Evolutionary conservation across 2,329 filamentous ascomycete species (phyloP).

Genomic region (Cladophialophora yegresii): DNA sequence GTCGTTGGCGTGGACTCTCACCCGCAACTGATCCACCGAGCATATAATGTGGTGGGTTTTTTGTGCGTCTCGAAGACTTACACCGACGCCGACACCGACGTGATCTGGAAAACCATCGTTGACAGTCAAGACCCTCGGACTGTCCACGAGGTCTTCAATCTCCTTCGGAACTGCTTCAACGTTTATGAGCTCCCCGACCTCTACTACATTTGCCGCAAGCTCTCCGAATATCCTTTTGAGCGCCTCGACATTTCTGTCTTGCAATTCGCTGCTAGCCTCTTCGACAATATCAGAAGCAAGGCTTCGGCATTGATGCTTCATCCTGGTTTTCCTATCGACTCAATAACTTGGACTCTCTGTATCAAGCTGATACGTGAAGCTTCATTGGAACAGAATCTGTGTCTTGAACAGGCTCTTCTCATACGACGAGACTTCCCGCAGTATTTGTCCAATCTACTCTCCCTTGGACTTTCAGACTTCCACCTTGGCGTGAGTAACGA

Average conservation of each 20-base stretch:
- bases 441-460: slow-evolving; percentile 20
- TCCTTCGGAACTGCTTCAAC: slow-evolving; percentile 57
- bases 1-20: slow-evolving; percentile 89
- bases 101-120: slow-evolving; percentile 79
- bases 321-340: slow-evolving; percentile 18
- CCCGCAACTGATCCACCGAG: slow-evolving; percentile 80
- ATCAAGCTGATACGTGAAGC: slow-evolving; percentile 73
- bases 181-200: slow-evolving; percentile 48
- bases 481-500: slow-evolving; percentile 17
- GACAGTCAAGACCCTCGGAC: slow-evolving; percentile 81
- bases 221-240: slow-evolving; percentile 64
- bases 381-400: slow-evolving; percentile 57
- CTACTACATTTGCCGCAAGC: slow-evolving; percentile 70
- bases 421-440: slow-evolving; percentile 34
- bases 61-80: slow-evolving; percentile 78
- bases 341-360: slow-evolving; percentile 50
- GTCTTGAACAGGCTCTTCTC: slow-evolving; percentile 49
- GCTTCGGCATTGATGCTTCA: slow-evolving; percentile 5
- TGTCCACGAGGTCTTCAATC: slow-evolving; percentile 74
- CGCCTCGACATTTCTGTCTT: slow-evolving; percentile 64
- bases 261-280: slow-evolving; percentile 61
- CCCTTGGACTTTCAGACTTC: slow-evolving; percentile 21
- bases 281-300: slow-evolving; percentile 54
- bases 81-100: slow-evolving; percentile 69
- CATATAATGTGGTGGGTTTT: slow-evolving; percentile 83